A percentile compares a stretch with the other conserved stretches of the same genome.
Evolutionary conservation across 2,329 filamentous ascomycete genomes (phyloP).

Genomic region (Stachybotrys chartarum): DNA sequence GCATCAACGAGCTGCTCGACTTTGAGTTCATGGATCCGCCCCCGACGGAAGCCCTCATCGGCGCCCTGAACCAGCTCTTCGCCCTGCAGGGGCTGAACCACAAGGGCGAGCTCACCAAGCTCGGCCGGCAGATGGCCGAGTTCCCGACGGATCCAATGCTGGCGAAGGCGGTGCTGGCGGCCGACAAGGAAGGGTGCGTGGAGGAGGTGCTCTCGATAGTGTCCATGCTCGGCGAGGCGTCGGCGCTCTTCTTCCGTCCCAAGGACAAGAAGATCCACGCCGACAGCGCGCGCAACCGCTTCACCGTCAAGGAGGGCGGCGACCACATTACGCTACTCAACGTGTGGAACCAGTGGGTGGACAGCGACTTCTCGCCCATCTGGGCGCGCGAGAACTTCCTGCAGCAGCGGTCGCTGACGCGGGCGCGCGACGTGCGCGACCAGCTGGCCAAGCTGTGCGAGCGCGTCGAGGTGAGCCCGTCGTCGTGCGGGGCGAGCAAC

Average conservation of each 20-base stretch:
- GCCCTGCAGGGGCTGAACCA: slow-evolving; percentile 85
- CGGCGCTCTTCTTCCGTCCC: slow-evolving; percentile 84
- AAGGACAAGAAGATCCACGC: slow-evolving; percentile 98
- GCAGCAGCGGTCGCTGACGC: slow-evolving; percentile 80
- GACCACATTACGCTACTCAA: slow-evolving; percentile 86
- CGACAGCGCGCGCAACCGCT: slow-evolving; percentile 80
- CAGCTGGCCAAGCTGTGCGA: slow-evolving; percentile 91
- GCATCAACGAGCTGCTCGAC: slow-evolving; percentile 84
- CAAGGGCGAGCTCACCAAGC: slow-evolving; percentile 79
- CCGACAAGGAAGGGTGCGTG: slow-evolving; percentile 85
- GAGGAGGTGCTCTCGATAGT: slow-evolving; percentile 90
- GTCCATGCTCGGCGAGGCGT: slow-evolving; percentile 87
- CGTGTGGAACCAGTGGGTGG: slow-evolving; percentile 93
- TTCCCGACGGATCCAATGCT: slow-evolving; percentile 91
- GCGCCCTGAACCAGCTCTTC: slow-evolving; percentile 84
- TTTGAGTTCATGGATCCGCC: slow-evolving; percentile 98
- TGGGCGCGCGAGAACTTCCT: slow-evolving; percentile 93
- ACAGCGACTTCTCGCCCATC: slow-evolving; percentile 78
- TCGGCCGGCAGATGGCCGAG: slow-evolving; percentile 91
- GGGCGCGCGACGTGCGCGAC: slow-evolving; percentile 85
- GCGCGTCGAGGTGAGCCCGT: slow-evolving; percentile 75
- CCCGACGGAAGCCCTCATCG: slow-evolving; percentile 80
- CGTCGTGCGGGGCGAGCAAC: slow-evolving; percentile 63
- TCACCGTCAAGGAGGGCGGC: slow-evolving; percentile 84
- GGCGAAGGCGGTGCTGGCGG: slow-evolving; percentile 79